Base-by-base conservation (phyloP, 148 eudicot genomes). In the Cornus controversa region DNA sequence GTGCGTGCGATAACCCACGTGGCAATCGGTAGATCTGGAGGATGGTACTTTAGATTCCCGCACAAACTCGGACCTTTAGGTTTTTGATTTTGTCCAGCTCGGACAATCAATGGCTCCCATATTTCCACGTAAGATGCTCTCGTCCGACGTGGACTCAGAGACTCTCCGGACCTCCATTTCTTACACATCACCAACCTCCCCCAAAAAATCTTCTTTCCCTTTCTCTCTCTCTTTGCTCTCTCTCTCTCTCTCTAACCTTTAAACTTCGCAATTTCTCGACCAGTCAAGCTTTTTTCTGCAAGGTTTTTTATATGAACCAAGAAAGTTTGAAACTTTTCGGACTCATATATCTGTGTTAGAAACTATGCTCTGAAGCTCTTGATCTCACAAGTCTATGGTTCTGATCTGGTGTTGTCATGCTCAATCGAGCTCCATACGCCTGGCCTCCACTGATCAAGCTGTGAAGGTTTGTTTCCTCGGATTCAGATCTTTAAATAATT, bases 51-150 rank as follows among this genome's bases (percentile, higher is more conserved):
- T 3, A 69, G 72, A 70, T 37, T 70, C 72, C 28, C 57, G 62
- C 20, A 26, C 31, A 22, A 23, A 4, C 9, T 26, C 27, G 26
- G 6, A 47, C 18, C 45, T 70, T 42, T 58, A 1, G 31, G 73
- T 60, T 70, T 45, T 70, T 45, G 73, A 70, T 70, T 70, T 70
- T 70, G 73, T 70, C 58, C 73, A 70, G 73, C 60, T 42, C 60
- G 25, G 73, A 70, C 31, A 70, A 70, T 70, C 73, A 11, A 45
- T 70, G 73, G 60, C 73, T 26, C 26, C 22, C 11, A 13, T 24
- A 0, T 4, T 2, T 24, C 60, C 73, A 70, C 60, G 73, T 70
- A 22, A 45, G 71, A 31, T 31, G n/a, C n/a, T 31, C 34, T 31
- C 57, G 13, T 42, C 73, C 26, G 2, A 14, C 31, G 73, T 25